Conservation (phyloP, 371 early-diverging fungal species). For the Coemansia linderi region DNA sequence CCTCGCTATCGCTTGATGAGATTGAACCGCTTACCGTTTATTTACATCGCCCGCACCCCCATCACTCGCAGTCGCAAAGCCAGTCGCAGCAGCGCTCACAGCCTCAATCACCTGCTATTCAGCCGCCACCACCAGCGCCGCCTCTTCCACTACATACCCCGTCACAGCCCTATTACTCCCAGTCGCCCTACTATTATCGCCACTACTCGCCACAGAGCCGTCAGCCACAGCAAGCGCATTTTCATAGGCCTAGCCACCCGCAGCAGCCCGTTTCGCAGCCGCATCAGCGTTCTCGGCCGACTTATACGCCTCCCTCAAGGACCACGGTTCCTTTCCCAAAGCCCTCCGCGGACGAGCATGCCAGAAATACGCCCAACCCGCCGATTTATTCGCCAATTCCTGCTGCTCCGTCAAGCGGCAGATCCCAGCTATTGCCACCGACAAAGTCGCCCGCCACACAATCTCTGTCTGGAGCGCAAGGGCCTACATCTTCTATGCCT, state of each 20-base stretch:
- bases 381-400: not conserved
- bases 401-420: not conserved
- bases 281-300: slow-evolving; percentile 6
- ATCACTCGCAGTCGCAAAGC: not conserved
- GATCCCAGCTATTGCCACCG: not conserved
- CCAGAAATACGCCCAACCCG: not conserved
- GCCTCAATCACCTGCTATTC: slow-evolving; percentile 6
- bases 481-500: not conserved
- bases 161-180: not conserved
- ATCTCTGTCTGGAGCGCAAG: not conserved
- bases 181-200: slow-evolving; percentile 11
- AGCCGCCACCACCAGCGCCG: slow-evolving; percentile 2
- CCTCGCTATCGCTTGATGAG: slow-evolving; percentile 29
- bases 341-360: slow-evolving; percentile 5
- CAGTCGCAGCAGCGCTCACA: slow-evolving; percentile 13
- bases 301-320: not conserved
- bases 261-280: slow-evolving; percentile 10
- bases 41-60: slow-evolving; percentile 31
- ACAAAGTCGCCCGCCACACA: not conserved
- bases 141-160: not conserved
- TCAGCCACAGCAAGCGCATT: not conserved
- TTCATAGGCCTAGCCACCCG: not conserved
- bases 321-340: slow-evolving; percentile 19
- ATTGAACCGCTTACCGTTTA: slow-evolving; percentile 37
- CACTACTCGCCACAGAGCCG: slow-evolving; percentile 6